A percentile compares a stretch with the other conserved stretches of the same genome.
Conservation (phyloP, 768 basidiomycete genomes). For the Imleria badia region DNA sequence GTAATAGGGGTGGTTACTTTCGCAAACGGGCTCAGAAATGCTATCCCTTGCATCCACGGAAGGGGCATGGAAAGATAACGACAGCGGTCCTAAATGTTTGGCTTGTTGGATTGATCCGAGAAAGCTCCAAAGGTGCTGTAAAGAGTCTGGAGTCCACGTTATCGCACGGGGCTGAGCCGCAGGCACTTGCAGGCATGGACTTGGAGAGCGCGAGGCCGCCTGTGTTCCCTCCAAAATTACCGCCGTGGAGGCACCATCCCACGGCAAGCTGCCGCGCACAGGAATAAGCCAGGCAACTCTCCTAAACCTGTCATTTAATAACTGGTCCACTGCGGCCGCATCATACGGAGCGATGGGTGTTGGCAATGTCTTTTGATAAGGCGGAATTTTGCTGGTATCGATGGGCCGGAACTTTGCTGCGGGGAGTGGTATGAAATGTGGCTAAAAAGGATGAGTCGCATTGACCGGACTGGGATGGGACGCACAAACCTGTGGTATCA, state of each 20-base stretch:
- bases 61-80: slow-evolving; percentile 48
- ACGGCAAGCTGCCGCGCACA: slow-evolving; percentile 52
- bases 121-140: slow-evolving; percentile 51
- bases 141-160: slow-evolving; percentile 45
- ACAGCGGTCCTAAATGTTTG: slow-evolving; percentile 43
- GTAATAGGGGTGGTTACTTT: slow-evolving; percentile 27
- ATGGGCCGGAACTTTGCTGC: slow-evolving; percentile 15
- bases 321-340: slow-evolving; percentile 31
- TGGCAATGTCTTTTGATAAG: slow-evolving; percentile 37
- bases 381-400: slow-evolving; percentile 23
- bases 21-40: slow-evolving; percentile 19
- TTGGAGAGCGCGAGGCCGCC: slow-evolving; percentile 17
- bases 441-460: slow-evolving; percentile 21
- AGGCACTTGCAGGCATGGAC: slow-evolving; percentile 18
- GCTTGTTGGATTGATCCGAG: slow-evolving; percentile 40
- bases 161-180: slow-evolving; percentile 30
- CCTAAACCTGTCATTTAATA: slow-evolving; percentile 32
- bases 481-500: slow-evolving; percentile 47
- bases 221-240: slow-evolving; percentile 35
- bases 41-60: slow-evolving; percentile 14
- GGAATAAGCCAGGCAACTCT: slow-evolving; percentile 60
- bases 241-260: slow-evolving; percentile 45
- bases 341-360: slow-evolving; percentile 37
- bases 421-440: slow-evolving; percentile 21
- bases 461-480: background rate